These are phyloP conservation scores for Chaetomium olivaceum DNA, from an alignment of 2,329 filamentous ascomycete species.

Conservation along the genomic window DNA sequence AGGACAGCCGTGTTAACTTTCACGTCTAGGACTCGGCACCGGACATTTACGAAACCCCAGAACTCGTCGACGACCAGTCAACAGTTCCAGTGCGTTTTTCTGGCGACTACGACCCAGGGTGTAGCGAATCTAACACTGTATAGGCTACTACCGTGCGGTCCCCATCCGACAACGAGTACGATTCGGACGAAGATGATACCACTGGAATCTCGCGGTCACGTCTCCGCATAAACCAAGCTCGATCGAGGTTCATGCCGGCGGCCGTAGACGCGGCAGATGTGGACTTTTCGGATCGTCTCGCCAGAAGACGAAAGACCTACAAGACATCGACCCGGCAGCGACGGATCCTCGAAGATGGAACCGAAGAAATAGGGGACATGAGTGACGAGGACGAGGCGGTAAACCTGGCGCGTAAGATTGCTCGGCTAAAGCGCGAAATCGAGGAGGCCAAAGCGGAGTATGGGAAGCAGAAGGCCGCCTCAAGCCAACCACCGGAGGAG, in stretches of 20 bases:
- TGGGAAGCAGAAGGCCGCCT: slow-evolving; percentile 53
- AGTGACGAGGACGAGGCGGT: slow-evolving; percentile 74
- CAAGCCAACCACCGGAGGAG: slow-evolving; percentile 43
- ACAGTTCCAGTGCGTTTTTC: slow-evolving; percentile 68
- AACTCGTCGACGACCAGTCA: slow-evolving; percentile 85
- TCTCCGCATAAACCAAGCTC: slow-evolving; percentile 75
- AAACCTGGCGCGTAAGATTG: slow-evolving; percentile 74
- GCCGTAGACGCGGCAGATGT: slow-evolving; percentile 74
- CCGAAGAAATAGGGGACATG: slow-evolving; percentile 69
- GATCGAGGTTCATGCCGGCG: slow-evolving; percentile 74
- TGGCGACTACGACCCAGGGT: not conserved
- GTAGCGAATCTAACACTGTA: slow-evolving; percentile 25
- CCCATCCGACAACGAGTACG: slow-evolving; percentile 63
- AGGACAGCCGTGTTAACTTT: slow-evolving; percentile 23
- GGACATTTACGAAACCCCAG: slow-evolving; percentile 95
- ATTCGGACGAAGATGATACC: slow-evolving; percentile 58
- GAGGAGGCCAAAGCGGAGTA: slow-evolving; percentile 70
- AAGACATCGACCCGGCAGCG: slow-evolving; percentile 69
- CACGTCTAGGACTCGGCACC: slow-evolving; percentile 75
- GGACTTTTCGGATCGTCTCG: slow-evolving; percentile 88
- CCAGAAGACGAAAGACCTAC: slow-evolving; percentile 81
- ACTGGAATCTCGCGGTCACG: slow-evolving; percentile 73
- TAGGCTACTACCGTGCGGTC: slow-evolving; percentile 59
- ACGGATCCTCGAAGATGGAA: slow-evolving; percentile 60
- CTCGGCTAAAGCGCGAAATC: slow-evolving; percentile 78